A percentile compares a stretch with the other conserved stretches of the same genome.
Conservation (phyloP, 2,329 filamentous ascomycete species). For the Stemphylium vesicarium region DNA sequence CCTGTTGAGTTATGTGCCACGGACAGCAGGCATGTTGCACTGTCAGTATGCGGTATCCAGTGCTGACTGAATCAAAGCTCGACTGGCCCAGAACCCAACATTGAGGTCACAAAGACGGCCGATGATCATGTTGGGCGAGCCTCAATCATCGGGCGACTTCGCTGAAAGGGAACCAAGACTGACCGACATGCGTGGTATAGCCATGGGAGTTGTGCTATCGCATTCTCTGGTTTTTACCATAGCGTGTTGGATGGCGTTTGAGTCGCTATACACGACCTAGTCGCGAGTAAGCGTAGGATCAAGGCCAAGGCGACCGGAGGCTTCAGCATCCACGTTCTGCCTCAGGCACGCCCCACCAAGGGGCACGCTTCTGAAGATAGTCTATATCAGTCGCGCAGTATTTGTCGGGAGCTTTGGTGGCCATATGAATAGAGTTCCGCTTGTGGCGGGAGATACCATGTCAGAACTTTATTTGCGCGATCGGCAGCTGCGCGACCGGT, state of each 20-base stretch:
- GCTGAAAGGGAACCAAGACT: background rate
- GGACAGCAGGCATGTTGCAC: background rate
- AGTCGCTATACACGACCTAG: background rate
- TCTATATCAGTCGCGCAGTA: background rate
- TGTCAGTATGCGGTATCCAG: no score
- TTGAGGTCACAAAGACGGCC: background rate
- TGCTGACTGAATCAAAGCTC: no score
- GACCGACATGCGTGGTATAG: background rate
- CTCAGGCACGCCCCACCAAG: background rate
- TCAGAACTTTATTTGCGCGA: slow-evolving; percentile 6
- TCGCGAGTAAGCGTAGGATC: background rate
- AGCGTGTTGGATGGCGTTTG: background rate
- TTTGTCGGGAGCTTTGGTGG: background rate
- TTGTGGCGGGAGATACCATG: background rate
- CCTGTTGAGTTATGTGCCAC: no score
- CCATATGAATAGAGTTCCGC: background rate
- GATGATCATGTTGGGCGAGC: background rate
- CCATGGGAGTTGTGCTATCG: background rate
- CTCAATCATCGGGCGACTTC: background rate
- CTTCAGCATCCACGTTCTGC: background rate
- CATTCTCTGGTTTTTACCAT: background rate
- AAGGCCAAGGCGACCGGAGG: background rate
- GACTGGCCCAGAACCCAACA: no score
- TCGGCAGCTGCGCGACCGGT: background rate
- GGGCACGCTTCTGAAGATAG: background rate